phyloP scores from a whole-genome alignment of 2,329 filamentous ascomycete genomes.

The Apiospora sp. region DNA sequence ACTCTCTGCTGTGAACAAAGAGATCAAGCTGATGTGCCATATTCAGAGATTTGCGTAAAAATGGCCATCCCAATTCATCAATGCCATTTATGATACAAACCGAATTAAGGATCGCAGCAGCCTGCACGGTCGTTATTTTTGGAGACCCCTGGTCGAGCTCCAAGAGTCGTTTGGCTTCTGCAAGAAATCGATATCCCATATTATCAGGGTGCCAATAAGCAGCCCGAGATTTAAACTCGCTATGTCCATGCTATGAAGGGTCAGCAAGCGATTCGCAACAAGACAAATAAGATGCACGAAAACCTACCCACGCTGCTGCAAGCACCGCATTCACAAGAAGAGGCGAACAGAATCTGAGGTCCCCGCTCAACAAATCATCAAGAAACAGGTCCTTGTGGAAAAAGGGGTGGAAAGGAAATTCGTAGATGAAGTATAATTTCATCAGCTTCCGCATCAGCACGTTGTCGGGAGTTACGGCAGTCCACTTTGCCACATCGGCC shows the following conservation, averaged over 20 bases:
- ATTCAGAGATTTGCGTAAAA: constrained; percentile 32
- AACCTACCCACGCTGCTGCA: constrained; percentile 40
- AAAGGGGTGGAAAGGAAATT: constrained; percentile 27
- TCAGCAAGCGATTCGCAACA: constrained; percentile 26
- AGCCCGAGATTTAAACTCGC: constrained; percentile 37
- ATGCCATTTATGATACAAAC: constrained; percentile 39
- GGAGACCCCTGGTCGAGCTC: constrained; percentile 41
- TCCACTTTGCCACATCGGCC: constrained; percentile 39
- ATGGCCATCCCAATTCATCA: constrained; percentile 37
- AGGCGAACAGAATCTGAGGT: constrained; percentile 28
- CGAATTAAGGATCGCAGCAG: constrained; percentile 42
- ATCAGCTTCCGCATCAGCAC: constrained; percentile 33
- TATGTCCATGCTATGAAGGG: constrained; percentile 41
- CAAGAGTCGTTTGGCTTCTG: constrained; percentile 49
- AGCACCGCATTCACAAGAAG: constrained; percentile 35
- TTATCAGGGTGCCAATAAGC: constrained; percentile 48
- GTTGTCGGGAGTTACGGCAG: constrained; percentile 37
- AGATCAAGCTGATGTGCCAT: constrained; percentile 37
- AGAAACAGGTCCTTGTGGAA: constrained; percentile 31
- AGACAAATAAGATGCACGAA: neutral
- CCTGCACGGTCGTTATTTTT: constrained; percentile 46
- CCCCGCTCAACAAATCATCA: constrained; percentile 27
- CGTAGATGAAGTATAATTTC: constrained; percentile 28
- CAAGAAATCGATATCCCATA: constrained; percentile 46
- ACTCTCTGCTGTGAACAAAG: constrained; percentile 32